Base-by-base conservation (phyloP, 441 rosid genomes). In the Flueggea neowawraea region DNA sequence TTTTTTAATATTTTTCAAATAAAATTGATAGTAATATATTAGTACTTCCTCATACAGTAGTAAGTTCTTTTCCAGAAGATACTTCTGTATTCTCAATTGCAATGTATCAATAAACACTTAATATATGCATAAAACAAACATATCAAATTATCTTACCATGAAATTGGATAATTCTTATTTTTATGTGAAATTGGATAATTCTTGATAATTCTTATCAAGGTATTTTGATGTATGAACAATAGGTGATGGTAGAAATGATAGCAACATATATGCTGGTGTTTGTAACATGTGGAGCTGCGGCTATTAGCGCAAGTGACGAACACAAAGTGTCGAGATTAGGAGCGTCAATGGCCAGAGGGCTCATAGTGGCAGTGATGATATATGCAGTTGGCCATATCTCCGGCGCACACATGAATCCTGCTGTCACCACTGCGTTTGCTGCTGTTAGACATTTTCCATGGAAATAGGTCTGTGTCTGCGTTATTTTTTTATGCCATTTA, bases 331-430 rank as follows among this genome's bases (percentile, higher is more conserved):
- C 92, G 16, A 70, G 72, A 50, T 73, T 84, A 4, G 87, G 82
- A 41, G 84, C 89, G 15, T 86, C 88, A 0, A 32, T 82, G 12
- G 83, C 84, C 0, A 87, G 92, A 5, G 92, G 89, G 10, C 83
- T 86, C 44, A 74, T 84, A 6, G 82, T 84, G 16, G 80, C 87
- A 0, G 89, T 82, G 16, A 84, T 86, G 92, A 82, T 84, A 57
- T 84, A 84, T 39, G 86, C 87, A 3, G 89, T 84, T 5, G 89
- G 92, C 4, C 92, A 86, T 66, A 61, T 86, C 73, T 86, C 92
- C 2, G 92, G 92, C 50, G 87, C 86, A 10, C 92, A 84, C 68
- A 84, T 86, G 89, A 84, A 86, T 64, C 92, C 92, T 8, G 89
- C 92, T 0, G 87, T 86, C 64, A 86, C 86, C 31, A 58, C 72